A percentile compares a stretch with the other conserved stretches of the same genome.
These are phyloP conservation scores for Fusarium kyushuense DNA, from an alignment of 2,329 filamentous ascomycete species.

Conservation along the genomic window DNA sequence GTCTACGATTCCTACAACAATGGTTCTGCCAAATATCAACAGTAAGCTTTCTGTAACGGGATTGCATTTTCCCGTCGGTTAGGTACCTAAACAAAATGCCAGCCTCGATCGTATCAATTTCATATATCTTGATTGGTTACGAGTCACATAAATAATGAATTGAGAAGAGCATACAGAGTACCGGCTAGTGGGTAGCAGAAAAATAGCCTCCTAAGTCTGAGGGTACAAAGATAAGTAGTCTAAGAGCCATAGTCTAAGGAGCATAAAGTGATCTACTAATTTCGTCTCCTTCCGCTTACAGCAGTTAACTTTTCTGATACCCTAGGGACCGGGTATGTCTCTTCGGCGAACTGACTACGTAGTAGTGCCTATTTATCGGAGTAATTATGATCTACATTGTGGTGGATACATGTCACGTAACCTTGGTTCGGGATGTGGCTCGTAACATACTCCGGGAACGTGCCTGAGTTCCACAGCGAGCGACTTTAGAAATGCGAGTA, in stretches of 20 bases:
- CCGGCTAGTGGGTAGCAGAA: too few relatives aligned
- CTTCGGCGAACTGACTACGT: background rate
- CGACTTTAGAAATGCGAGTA: background rate
- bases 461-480: background rate
- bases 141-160: too few relatives aligned
- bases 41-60: background rate
- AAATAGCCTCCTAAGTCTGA: too few relatives aligned
- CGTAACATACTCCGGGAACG: background rate
- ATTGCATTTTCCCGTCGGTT: background rate
- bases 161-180: too few relatives aligned
- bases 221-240: too few relatives aligned
- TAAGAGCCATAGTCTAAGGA: too few relatives aligned
- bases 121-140: too few relatives aligned
- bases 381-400: conserved; percentile 26
- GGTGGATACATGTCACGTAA: conserved; percentile 1
- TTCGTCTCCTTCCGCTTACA: too few relatives aligned
- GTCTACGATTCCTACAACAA: background rate
- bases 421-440: background rate
- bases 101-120: background rate
- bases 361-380: background rate
- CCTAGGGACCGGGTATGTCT: too few relatives aligned
- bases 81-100: background rate
- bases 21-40: background rate
- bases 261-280: too few relatives aligned
- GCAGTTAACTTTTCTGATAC: too few relatives aligned